A percentile compares a stretch with the other conserved stretches of the same genome.
phyloP scores from a whole-genome alignment of 257 asterid species.

The Jasminum sambac region DNA sequence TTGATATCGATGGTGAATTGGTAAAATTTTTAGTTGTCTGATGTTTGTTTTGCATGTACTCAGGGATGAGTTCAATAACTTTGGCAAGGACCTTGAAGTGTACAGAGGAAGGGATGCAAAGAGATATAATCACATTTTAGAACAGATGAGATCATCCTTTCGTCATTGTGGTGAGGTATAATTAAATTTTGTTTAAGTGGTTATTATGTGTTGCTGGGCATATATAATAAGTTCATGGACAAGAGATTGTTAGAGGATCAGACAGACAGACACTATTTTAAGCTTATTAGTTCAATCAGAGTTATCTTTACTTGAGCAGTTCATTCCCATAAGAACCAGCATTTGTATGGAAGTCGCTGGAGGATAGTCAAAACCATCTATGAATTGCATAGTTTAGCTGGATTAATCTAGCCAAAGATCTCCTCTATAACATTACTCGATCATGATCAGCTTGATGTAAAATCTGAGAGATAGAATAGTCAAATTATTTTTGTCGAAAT shows the following conservation, averaged over 20 bases:
- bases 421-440: not conserved
- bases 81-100: slow-evolving; percentile 69
- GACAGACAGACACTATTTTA: not conserved
- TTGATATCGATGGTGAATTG: slow-evolving; percentile 10
- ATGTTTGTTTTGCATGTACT: slow-evolving; percentile 23
- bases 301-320: not conserved
- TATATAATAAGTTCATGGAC: not conserved
- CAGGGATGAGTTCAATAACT: slow-evolving; percentile 71
- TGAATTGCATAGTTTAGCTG: not conserved
- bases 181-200: slow-evolving; percentile 16
- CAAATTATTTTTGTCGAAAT: not conserved
- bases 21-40: slow-evolving; percentile 28
- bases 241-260: not conserved
- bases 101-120: slow-evolving; percentile 62
- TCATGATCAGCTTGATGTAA: not conserved
- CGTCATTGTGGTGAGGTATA: slow-evolving; percentile 77
- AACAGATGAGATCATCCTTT: slow-evolving; percentile 65
- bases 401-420: not conserved
- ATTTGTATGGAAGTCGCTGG: not conserved
- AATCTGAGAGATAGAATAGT: not conserved
- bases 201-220: slow-evolving; percentile 18
- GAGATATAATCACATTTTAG: slow-evolving; percentile 56
- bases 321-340: not conserved
- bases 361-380: not conserved
- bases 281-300: not conserved